Conservation (phyloP, 164 flowering plant genomes). For the Annona cherimola region DNA sequence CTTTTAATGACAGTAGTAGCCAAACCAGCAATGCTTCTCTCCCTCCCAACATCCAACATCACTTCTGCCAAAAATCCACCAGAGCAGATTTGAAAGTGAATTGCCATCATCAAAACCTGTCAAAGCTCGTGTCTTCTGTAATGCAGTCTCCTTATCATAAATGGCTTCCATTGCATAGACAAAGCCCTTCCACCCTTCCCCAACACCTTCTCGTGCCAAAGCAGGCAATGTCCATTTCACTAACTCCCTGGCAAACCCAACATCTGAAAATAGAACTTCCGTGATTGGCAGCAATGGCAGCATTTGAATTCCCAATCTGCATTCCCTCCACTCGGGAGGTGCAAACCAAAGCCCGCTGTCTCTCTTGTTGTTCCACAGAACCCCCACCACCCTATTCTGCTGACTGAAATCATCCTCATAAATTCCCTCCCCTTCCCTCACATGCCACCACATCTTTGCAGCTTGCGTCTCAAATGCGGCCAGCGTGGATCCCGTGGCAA, state of each 20-base stretch:
- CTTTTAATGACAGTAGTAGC: constrained; percentile 44
- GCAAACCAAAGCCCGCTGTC: constrained; percentile 92
- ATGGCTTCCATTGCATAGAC: constrained; percentile 72
- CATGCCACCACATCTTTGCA: constrained; percentile 88
- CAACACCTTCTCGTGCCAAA: constrained; percentile 63
- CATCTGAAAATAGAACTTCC: constrained; percentile 63
- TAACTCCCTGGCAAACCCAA: constrained; percentile 43
- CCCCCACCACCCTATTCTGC: constrained; percentile 72
- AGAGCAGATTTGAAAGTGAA: constrained; percentile 66
- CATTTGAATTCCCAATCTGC: constrained; percentile 78
- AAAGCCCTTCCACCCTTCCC: constrained; percentile 94
- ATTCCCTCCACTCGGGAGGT: constrained; percentile 78
- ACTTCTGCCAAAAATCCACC: constrained; percentile 81
- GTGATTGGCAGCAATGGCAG: constrained; percentile 74
- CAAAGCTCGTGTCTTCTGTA: constrained; percentile 52
- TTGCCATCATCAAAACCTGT: constrained; percentile 77
- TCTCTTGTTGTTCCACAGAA: constrained; percentile 84
- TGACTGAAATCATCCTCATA: constrained; percentile 55
- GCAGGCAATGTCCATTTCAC: constrained; percentile 76
- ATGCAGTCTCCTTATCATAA: constrained; percentile 54
- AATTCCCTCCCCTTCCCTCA: constrained; percentile 45
- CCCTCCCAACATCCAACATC: constrained; percentile 17
- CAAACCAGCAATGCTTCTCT: constrained; percentile 44
- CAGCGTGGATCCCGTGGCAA: constrained; percentile 63
- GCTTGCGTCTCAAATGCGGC: constrained; percentile 66